Conservation (phyloP, 257 asterid genomes). For the Gentiana macrophylla region DNA sequence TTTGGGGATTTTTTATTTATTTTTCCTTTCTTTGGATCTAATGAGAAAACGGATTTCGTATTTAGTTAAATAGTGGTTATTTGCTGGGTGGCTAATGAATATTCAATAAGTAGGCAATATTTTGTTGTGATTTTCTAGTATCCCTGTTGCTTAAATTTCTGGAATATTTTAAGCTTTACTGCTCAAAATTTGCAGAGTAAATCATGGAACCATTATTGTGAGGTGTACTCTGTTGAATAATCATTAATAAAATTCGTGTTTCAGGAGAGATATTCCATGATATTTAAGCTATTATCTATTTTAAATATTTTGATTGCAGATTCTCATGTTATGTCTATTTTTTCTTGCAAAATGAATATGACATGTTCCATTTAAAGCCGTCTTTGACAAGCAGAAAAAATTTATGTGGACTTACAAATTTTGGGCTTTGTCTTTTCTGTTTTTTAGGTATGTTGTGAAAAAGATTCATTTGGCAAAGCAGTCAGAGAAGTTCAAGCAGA, state of each 20-base stretch:
- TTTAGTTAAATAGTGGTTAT: background rate
- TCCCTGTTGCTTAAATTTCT: background rate
- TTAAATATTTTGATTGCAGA: background rate
- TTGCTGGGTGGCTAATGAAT: background rate
- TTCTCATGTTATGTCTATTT: background rate
- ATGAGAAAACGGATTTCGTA: background rate
- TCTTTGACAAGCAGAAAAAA: background rate
- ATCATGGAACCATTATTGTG: background rate
- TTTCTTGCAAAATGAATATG: background rate
- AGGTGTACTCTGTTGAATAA: background rate
- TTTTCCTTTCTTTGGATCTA: background rate
- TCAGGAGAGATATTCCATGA: background rate
- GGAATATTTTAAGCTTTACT: background rate
- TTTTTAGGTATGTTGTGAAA: constrained; percentile 66
- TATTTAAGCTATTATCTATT: background rate
- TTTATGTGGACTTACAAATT: constrained; percentile 6
- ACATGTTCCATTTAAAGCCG: background rate
- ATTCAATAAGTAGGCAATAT: background rate
- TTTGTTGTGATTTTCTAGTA: background rate
- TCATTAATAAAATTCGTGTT: background rate
- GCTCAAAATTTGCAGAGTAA: background rate
- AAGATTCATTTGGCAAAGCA: constrained; percentile 72
- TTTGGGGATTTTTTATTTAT: background rate
- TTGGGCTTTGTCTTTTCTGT: constrained; percentile 6
- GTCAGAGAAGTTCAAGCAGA: constrained; percentile 65